phyloP scores from a whole-genome alignment of 306 rosid species.

The Dicorynia guianensis region DNA sequence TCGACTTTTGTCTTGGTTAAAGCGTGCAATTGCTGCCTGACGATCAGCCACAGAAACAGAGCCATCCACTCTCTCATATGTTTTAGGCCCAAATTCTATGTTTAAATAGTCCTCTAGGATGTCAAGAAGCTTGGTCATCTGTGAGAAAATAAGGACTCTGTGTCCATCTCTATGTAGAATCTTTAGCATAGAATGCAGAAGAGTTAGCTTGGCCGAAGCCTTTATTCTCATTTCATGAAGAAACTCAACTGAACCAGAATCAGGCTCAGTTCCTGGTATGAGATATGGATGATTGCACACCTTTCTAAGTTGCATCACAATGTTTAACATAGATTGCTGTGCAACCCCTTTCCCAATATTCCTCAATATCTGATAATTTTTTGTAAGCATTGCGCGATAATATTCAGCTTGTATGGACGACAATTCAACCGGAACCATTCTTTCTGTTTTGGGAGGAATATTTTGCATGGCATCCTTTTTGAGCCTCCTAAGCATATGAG shows the following conservation, averaged over 20 bases:
- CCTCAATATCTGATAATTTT: conserved; percentile 92
- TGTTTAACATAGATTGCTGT: conserved; percentile 95
- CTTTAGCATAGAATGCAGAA: conserved; percentile 96
- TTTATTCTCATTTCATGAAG: conserved; percentile 99
- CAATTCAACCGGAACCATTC: conserved; percentile 99
- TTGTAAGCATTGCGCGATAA: conserved; percentile 99
- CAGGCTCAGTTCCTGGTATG: conserved; percentile 98
- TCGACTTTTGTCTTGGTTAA: conserved; percentile 97
- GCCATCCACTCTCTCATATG: conserved; percentile 97
- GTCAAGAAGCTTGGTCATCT: conserved; percentile 99
- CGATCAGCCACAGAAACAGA: conserved; percentile 96
- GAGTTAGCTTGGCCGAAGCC: conserved; percentile 97
- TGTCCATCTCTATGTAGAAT: conserved; percentile 84
- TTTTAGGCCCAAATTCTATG: conserved; percentile 96
- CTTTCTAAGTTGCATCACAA: conserved; percentile 97
- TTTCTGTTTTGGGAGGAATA: conserved; percentile 99
- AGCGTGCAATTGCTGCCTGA: conserved; percentile 92
- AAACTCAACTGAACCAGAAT: conserved; percentile 88
- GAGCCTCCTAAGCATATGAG: conserved; percentile 99
- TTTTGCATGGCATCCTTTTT: conserved; percentile 99
- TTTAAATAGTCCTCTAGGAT: conserved; percentile 94
- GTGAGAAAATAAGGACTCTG: conserved; percentile 96
- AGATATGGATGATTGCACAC: conserved; percentile 99
- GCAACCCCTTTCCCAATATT: conserved; percentile 98
- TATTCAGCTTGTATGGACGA: conserved; percentile 99